A percentile compares a stretch with the other conserved stretches of the same genome.
Conservation (phyloP, 2,329 filamentous ascomycete genomes). For the Scorias spongiosa region DNA sequence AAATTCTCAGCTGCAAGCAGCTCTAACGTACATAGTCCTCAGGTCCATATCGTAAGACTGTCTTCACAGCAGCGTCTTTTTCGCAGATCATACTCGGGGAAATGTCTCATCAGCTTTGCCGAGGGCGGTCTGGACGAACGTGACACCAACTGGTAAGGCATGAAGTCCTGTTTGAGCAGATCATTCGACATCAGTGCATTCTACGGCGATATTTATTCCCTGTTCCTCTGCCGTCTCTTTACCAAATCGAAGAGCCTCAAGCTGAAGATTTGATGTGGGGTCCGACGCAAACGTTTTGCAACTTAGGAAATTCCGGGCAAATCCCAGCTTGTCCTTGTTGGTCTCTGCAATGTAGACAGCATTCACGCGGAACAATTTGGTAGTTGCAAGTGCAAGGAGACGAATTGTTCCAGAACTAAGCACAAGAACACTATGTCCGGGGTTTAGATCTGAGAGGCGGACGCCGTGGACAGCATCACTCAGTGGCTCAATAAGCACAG, state of each 20-base stretch:
- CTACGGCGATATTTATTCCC: constrained; percentile 33
- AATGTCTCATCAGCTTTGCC: constrained; percentile 10
- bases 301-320: constrained; percentile 5
- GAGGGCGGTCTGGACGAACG: constrained; percentile 19
- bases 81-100: constrained; percentile 11
- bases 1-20: constrained; percentile 5
- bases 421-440: constrained; percentile 8
- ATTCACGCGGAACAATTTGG: constrained; percentile 10
- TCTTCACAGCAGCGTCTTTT: constrained; percentile 14
- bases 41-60: constrained; percentile 17
- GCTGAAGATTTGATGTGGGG: not conserved
- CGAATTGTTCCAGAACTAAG: constrained; percentile 14
- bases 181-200: constrained; percentile 28
- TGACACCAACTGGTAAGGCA: constrained; percentile 28
- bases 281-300: constrained; percentile 8
- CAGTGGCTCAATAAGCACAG: constrained; percentile 36
- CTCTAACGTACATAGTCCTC: constrained; percentile 14
- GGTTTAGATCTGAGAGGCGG: constrained; percentile 6
- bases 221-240: too few species aligned
- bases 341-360: constrained; percentile 12
- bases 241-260: constrained; percentile 17
- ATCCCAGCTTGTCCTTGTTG: constrained; percentile 8
- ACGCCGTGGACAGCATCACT: constrained; percentile 33
- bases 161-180: constrained; percentile 33
- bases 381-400: constrained; percentile 13